Conservation (phyloP, 768 basidiomycete species). For the Amyloporia xantha region DNA sequence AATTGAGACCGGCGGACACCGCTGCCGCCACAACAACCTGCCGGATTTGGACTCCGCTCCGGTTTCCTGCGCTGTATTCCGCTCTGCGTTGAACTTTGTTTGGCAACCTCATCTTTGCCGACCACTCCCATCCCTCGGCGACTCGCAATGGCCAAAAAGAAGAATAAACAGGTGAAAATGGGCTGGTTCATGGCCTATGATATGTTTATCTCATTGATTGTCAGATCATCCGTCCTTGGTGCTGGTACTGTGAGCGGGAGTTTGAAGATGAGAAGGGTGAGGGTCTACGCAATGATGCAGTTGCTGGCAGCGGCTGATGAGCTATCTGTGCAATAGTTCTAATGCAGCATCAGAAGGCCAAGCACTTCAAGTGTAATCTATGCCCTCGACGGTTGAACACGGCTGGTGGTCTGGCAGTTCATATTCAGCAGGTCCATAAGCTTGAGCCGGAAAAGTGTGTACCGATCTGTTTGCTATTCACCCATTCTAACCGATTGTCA, state of each 20-base stretch:
- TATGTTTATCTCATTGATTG: conserved; percentile 5
- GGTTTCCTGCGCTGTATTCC: background rate
- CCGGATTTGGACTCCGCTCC: background rate
- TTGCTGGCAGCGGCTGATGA: too few relatives aligned
- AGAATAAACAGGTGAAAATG: conserved; percentile 40
- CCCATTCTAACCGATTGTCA: background rate
- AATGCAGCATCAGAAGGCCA: conserved; percentile 99
- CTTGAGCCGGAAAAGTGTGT: conserved; percentile 80
- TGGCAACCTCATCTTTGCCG: background rate
- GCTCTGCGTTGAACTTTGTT: background rate
- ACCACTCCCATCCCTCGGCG: background rate
- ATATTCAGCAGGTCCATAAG: conserved; percentile 98
- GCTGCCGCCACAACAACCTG: background rate
- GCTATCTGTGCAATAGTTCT: conserved; percentile 76
- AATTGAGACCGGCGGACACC: background rate
- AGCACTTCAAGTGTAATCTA: conserved; percentile 97
- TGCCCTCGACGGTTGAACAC: conserved; percentile 95
- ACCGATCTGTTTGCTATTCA: background rate
- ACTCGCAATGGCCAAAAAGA: conserved; percentile 44
- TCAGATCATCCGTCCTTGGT: conserved; percentile 87
- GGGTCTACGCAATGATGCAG: conserved; percentile 23
- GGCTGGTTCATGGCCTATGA: background rate
- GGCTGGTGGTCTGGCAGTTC: conserved; percentile 94
- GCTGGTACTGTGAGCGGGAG: conserved; percentile 99
- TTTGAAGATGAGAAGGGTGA: conserved; percentile 98